Percentiles rank a stretch among this genome's conserved stretches.
Evolutionary conservation across 179 eudicot species (phyloP).

Genomic region (Corrigiola litoralis): DNA sequence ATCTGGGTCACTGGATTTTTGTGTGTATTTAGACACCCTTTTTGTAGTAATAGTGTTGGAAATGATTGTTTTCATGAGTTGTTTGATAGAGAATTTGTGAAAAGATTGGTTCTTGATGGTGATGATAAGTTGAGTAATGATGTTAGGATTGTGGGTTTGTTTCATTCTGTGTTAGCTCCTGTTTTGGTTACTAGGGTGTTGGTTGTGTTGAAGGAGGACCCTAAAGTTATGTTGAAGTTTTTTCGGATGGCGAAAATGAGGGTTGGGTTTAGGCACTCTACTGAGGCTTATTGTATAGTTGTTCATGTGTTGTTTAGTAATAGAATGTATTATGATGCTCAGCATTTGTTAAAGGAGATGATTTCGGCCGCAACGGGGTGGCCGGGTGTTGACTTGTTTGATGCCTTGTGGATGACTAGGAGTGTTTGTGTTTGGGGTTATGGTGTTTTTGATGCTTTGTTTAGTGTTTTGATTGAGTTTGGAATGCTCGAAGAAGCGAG

Average conservation of each 20-base stretch:
- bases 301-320: slow-evolving; percentile 68
- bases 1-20: slow-evolving; percentile 38
- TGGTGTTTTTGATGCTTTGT: slow-evolving; percentile 84
- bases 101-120: slow-evolving; percentile 43
- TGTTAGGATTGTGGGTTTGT: slow-evolving; percentile 41
- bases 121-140: slow-evolving; percentile 59
- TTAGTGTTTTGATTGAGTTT: slow-evolving; percentile 63
- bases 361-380: slow-evolving; percentile 22
- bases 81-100: slow-evolving; percentile 35
- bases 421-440: slow-evolving; percentile 59
- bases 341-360: slow-evolving; percentile 49
- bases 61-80: slow-evolving; percentile 26
- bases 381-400: slow-evolving; percentile 46
- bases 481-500: slow-evolving; percentile 75
- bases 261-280: slow-evolving; percentile 53
- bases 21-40: slow-evolving; percentile 33
- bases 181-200: slow-evolving; percentile 57
- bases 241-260: slow-evolving; percentile 63
- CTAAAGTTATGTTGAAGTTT: slow-evolving; percentile 52
- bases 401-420: slow-evolving; percentile 63
- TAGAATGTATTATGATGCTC: slow-evolving; percentile 63
- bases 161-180: slow-evolving; percentile 59
- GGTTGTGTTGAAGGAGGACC: slow-evolving; percentile 55
- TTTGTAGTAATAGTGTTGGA: slow-evolving; percentile 26
- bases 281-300: slow-evolving; percentile 64